phyloP scores from a whole-genome alignment of 2,329 filamentous ascomycete species.

The Fusarium sterilihyphosum region DNA sequence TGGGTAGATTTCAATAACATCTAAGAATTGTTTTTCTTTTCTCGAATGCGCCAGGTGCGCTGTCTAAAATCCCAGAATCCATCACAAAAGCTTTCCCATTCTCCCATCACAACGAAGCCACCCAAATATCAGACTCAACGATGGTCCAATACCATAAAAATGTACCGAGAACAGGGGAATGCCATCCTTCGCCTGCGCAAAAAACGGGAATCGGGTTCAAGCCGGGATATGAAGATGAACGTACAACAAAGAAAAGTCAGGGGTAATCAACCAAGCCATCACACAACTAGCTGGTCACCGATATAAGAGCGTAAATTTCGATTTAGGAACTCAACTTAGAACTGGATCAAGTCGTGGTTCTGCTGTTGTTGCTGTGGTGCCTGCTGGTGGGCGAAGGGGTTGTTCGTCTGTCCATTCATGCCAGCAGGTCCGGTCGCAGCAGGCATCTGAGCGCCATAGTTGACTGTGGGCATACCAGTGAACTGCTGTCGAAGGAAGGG shows the following conservation, averaged over 20 bases:
- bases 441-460: conserved; percentile 63
- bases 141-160: conserved; percentile 38
- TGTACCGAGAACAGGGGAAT: conserved; percentile 42
- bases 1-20: conserved; percentile 46
- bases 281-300: neutral
- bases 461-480: conserved; percentile 75
- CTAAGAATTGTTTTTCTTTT: conserved; percentile 47
- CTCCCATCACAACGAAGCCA: conserved; percentile 39
- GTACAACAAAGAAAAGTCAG: conserved; percentile 28
- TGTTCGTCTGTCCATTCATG: conserved; percentile 64
- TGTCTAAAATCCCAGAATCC: conserved; percentile 45
- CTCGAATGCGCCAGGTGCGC: conserved; percentile 46
- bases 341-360: conserved; percentile 71
- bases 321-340: conserved; percentile 52
- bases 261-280: conserved; percentile 17
- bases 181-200: conserved; percentile 45
- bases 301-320: neutral
- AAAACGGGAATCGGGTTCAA: conserved; percentile 38
- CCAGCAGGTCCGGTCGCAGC: conserved; percentile 67
- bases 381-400: conserved; percentile 66
- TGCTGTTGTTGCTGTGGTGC: conserved; percentile 57
- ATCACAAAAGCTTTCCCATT: conserved; percentile 41
- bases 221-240: conserved; percentile 32
- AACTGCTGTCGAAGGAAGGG: conserved; percentile 89
- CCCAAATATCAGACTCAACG: conserved; percentile 37